Evolutionary conservation across 257 asterid genomes (phyloP).

Genomic region (Cruciata laevipes): DNA sequence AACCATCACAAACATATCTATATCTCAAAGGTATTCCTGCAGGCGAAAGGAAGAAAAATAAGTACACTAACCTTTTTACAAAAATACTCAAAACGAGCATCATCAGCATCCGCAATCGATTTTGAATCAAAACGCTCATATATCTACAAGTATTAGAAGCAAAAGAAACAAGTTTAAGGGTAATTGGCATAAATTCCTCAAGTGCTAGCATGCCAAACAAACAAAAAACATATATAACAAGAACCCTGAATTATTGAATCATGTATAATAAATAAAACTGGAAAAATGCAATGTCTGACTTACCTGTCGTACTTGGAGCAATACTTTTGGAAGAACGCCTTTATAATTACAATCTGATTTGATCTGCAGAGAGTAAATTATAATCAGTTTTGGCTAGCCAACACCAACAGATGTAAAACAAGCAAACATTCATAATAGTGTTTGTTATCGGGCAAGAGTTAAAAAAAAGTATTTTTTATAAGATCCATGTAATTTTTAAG

Average conservation of each 20-base stretch:
- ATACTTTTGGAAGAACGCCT: constrained; percentile 79
- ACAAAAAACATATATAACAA: background rate
- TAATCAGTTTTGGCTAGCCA: constrained; percentile 1
- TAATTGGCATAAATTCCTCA: background rate
- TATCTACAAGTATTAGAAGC: constrained; percentile 38
- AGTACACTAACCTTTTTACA: constrained; percentile 52
- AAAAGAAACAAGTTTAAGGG: background rate
- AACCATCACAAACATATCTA: background rate
- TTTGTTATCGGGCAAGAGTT: background rate
- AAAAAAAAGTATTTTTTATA: too few species aligned
- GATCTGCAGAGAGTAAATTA: constrained; percentile 42
- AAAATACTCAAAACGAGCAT: constrained; percentile 70
- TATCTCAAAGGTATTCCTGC: background rate
- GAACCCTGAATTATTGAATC: too few species aligned
- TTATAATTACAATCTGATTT: constrained; percentile 64
- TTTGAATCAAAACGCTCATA: constrained; percentile 66
- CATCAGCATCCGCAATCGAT: constrained; percentile 60
- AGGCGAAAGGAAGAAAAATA: background rate
- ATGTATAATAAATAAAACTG: background rate
- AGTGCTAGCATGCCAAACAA: background rate
- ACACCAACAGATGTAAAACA: background rate
- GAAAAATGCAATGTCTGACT: constrained; percentile 1
- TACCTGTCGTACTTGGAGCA: constrained; percentile 72
- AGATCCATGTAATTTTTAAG: background rate
- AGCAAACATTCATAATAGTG: background rate